These are phyloP conservation scores for Ustilago hordei DNA, from an alignment of 1,284 basidiomycete genomes.

Conservation along the genomic window DNA sequence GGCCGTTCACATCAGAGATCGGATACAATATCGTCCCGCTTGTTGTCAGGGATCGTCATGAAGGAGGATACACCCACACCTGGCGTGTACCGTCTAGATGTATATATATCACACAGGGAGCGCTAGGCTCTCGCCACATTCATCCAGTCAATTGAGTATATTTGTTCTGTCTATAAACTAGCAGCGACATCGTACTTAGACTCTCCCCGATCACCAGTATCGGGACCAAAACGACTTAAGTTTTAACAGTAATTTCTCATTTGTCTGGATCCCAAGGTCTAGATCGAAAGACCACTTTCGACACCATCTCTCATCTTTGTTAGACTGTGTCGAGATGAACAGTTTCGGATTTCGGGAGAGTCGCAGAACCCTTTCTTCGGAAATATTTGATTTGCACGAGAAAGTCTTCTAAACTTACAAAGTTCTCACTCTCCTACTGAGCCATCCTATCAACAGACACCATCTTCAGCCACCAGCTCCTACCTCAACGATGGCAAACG, in stretches of 20 bases:
- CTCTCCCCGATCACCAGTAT: no score
- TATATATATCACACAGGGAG: no score
- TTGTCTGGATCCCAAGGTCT: neutral
- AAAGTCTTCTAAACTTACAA: neutral
- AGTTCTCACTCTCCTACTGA: neutral
- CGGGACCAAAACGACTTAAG: no score
- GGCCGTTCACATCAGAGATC: no score
- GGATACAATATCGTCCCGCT: no score
- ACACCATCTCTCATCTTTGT: neutral
- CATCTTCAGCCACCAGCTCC: neutral
- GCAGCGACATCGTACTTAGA: no score
- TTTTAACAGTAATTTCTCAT: neutral
- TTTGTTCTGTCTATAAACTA: no score
- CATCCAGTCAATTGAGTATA: no score
- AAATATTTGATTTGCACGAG: slow-evolving; percentile 7
- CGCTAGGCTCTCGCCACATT: no score
- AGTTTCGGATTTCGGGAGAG: slow-evolving; percentile 11
- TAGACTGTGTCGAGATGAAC: neutral
- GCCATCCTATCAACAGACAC: neutral
- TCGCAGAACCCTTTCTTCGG: slow-evolving; percentile 10
- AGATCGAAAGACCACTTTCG: neutral
- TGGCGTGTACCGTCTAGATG: no score
- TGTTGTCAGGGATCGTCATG: no score
- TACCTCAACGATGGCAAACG: slow-evolving; percentile 30
- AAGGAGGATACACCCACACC: no score